These are phyloP conservation scores for Neurospora tetraspora DNA, from an alignment of 495 filamentous ascomycete genomes.

Conservation along the genomic window DNA sequence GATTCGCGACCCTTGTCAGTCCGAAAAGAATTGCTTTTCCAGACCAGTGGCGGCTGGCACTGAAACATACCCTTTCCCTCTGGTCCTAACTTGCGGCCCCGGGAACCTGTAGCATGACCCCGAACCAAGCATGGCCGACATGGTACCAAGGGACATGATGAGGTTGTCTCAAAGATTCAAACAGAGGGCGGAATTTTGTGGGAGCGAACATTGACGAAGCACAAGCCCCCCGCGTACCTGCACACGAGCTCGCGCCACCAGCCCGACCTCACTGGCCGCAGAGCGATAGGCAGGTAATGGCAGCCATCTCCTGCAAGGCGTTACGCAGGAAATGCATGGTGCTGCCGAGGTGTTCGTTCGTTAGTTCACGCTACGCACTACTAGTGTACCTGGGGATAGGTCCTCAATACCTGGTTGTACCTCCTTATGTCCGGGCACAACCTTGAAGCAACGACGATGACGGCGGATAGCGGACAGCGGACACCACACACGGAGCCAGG, in stretches of 20 bases:
- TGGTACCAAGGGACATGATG: constrained; percentile 7
- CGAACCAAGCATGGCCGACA: constrained; percentile 4
- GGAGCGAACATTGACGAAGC: constrained; percentile 5
- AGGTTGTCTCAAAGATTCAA: constrained; percentile 21
- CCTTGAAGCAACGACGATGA: neutral
- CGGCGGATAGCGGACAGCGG: neutral
- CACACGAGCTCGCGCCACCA: neutral
- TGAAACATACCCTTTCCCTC: constrained; percentile 18
- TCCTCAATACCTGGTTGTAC: neutral
- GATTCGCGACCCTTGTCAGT: constrained; percentile 7
- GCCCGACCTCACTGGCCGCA: neutral
- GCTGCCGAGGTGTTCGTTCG: neutral
- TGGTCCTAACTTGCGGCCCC: constrained; percentile 8
- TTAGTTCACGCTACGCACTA: neutral
- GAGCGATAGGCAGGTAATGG: neutral
- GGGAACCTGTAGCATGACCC: neutral
- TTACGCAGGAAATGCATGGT: neutral
- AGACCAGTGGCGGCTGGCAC: constrained; percentile 13
- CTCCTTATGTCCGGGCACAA: neutral
- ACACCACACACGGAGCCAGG: neutral
- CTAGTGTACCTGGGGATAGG: neutral
- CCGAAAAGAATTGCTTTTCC: constrained; percentile 4
- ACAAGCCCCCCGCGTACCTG: neutral
- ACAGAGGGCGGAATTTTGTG: constrained; percentile 3
- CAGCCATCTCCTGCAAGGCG: neutral